These are phyloP conservation scores for Hygrocybe punicea DNA, from an alignment of 768 basidiomycete genomes.

Conservation along the genomic window DNA sequence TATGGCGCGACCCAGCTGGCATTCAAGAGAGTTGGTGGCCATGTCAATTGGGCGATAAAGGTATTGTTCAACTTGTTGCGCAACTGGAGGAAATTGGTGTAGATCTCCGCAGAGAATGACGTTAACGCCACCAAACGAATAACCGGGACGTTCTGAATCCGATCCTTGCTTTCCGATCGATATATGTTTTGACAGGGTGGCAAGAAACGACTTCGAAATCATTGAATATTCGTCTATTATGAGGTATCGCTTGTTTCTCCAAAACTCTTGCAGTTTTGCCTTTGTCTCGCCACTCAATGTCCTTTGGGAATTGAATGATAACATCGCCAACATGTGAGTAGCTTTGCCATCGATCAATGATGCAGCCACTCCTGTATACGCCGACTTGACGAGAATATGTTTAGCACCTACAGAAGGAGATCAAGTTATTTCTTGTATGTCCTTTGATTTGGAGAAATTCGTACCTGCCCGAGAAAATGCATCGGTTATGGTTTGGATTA, in stretches of 20 bases:
- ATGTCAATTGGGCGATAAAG: background rate
- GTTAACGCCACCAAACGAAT: slow-evolving; percentile 25
- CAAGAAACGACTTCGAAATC: slow-evolving; percentile 2
- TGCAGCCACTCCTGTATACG: background rate
- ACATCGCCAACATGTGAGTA: background rate
- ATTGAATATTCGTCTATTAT: slow-evolving; percentile 10
- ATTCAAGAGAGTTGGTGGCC: background rate
- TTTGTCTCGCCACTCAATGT: background rate
- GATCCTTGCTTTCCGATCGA: background rate
- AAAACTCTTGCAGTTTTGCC: background rate
- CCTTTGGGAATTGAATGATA: background rate
- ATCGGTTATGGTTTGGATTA: slow-evolving; percentile 18
- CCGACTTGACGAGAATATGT: background rate
- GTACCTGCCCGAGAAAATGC: background rate
- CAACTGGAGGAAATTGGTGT: slow-evolving; percentile 33
- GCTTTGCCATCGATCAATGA: background rate
- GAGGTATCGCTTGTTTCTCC: background rate
- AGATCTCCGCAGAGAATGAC: slow-evolving; percentile 34
- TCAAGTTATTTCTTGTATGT: too few relatives aligned
- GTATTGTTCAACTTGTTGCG: background rate
- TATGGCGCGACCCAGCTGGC: slow-evolving; percentile 16
- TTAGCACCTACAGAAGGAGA: too few relatives aligned
- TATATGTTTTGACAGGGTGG: background rate
- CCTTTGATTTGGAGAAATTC: too few relatives aligned
- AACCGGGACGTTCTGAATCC: background rate